Evolutionary conservation across 2,329 filamentous ascomycete genomes (phyloP), one percentile per base, ranked within the genome.

Genomic region (Cladophialophora bantiana): DNA sequence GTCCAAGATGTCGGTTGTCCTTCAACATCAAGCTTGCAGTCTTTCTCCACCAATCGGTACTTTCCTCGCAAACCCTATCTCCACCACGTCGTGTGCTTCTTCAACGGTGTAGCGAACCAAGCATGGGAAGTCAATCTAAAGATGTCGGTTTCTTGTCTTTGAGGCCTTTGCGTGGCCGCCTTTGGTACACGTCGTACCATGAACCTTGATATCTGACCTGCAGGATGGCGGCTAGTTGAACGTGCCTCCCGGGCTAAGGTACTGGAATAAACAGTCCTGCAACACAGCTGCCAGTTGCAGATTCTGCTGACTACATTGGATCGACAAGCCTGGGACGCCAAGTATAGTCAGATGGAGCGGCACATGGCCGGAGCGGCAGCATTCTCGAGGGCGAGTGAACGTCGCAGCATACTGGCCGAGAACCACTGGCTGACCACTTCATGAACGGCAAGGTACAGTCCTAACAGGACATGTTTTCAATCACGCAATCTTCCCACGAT

Each of bases 401-500:
- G 10, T 26, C 1, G 18, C 10, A 50, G 18, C 45, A 50, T 50
- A 50, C 26, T 50, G 45, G 45, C 45, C 12, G 9, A 20, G 20
- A 12, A 13, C 18, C 45, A 7, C 45, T 59, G 40, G 48, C 34
- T 52, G 59, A 53, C 48, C 59, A 61, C 38, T 10, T 52, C 15
- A 35, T 3, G 38, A 36, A 34, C 34, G 40, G 59, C 13, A 52
- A 34, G 32, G n/a, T 61, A 18, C 59, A 36, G 40, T 26, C 34
- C 7, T n/a, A 32, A 20, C 59, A 38, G 20, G 7, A 34, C 34
- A 60, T 18, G 12, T 60, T 40, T n/a, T 26, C 32, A 34, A 61
- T 61, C 59, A 61, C 59, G 59, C 59, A 61, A 61, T 61, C 36
- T 52, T 35, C 45, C 45, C 59, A 54, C 45, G 18, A 53, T 20